Percentiles rank a stretch among this genome's conserved stretches.
phyloP scores from a whole-genome alignment of 768 basidiomycete species.

The Agrocybe pediades region DNA sequence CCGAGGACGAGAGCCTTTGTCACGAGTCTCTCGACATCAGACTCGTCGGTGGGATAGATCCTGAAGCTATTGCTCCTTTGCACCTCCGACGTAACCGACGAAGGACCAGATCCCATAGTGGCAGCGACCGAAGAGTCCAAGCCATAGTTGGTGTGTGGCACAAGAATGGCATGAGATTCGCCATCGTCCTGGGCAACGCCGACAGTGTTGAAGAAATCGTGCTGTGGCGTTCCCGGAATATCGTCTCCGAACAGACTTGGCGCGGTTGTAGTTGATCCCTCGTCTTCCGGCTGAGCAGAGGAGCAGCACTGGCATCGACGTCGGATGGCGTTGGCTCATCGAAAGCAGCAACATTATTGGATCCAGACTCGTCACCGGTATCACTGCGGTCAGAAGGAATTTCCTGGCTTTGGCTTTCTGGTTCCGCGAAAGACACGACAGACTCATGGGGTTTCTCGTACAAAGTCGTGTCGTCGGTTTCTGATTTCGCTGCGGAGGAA shows the following conservation, averaged over 20 bases:
- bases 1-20: slow-evolving; percentile 94
- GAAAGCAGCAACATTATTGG: slow-evolving; percentile 23
- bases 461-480: slow-evolving; percentile 40
- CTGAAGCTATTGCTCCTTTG: slow-evolving; percentile 83
- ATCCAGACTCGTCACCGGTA: slow-evolving; percentile 36
- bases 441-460: slow-evolving; percentile 62
- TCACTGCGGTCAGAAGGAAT: slow-evolving; percentile 37
- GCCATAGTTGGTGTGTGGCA: slow-evolving; percentile 81
- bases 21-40: slow-evolving; percentile 83
- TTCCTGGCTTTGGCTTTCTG: slow-evolving; percentile 55
- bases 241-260: slow-evolving; percentile 90
- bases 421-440: slow-evolving; percentile 85
- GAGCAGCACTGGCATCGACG: slow-evolving; percentile 61
- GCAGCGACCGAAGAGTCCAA: slow-evolving; percentile 93
- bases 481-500: slow-evolving; percentile 33
- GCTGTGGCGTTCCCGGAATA: slow-evolving; percentile 64
- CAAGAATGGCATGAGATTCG: slow-evolving; percentile 44
- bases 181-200: slow-evolving; percentile 49
- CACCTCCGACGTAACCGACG: slow-evolving; percentile 74
- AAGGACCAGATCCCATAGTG: slow-evolving; percentile 89
- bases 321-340: slow-evolving; percentile 76
- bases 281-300: slow-evolving; percentile 63
- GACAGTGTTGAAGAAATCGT: slow-evolving; percentile 90
- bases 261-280: slow-evolving; percentile 83
- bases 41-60: slow-evolving; percentile 88